Conservation (phyloP, 805 yeast genomes). For the Yamadazyma olivae region DNA sequence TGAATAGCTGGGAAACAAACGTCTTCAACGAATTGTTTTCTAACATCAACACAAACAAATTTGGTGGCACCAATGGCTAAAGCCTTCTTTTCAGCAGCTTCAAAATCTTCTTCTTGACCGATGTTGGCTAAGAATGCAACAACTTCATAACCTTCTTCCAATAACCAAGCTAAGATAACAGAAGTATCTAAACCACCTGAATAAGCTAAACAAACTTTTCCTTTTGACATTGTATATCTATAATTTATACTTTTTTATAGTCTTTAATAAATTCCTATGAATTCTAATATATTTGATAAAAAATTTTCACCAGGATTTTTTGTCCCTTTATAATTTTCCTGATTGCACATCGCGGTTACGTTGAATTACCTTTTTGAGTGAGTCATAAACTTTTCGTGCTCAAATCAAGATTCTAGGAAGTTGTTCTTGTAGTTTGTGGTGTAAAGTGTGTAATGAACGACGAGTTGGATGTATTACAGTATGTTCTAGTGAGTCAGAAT, state of each 20-base stretch:
- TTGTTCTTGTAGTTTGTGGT: too few relatives aligned
- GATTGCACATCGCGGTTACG: conserved; percentile 30
- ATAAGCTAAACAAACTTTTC: conserved; percentile 98
- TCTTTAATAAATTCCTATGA: not conserved
- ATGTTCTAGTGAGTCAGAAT: too few relatives aligned
- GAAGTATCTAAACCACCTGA: conserved; percentile 99
- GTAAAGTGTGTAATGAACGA: too few relatives aligned
- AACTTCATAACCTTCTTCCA: conserved; percentile 97
- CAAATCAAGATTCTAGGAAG: too few relatives aligned
- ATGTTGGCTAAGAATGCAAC: conserved; percentile 97
- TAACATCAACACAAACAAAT: conserved; percentile 90
- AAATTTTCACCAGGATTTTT: conserved; percentile 13
- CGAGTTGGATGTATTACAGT: too few relatives aligned
- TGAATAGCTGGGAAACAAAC: conserved; percentile 96
- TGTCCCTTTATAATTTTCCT: conserved; percentile 8
- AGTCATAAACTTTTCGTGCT: conserved; percentile 10
- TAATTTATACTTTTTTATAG: too few relatives aligned
- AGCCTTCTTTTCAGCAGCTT: conserved; percentile 94
- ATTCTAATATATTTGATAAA: conserved; percentile 1
- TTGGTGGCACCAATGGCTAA: conserved; percentile 96
- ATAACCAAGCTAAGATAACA: conserved; percentile 94
- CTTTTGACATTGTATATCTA: conserved; percentile 78
- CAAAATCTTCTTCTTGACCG: conserved; percentile 99
- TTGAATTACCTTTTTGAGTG: conserved; percentile 11
- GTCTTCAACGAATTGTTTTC: conserved; percentile 92